phyloP scores from a whole-genome alignment of 805 yeast species.

The Ogataea pilisensis region DNA sequence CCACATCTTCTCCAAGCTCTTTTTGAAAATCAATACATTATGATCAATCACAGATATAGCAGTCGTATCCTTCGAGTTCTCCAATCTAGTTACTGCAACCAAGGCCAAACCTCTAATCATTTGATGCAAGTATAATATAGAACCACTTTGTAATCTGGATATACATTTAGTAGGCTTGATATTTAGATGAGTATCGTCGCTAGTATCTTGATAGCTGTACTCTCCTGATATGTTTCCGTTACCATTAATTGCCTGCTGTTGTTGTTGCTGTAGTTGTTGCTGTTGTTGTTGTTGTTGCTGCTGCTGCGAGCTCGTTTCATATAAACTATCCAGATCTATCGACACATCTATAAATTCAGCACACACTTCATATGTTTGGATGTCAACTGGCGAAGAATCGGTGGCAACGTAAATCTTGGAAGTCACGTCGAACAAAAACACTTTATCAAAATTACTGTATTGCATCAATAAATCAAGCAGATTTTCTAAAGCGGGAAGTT shows the following conservation, averaged over 20 bases:
- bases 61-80: slow-evolving; percentile 45
- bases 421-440: slow-evolving; percentile 85
- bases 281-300: slow-evolving; percentile 4
- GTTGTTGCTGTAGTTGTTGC: slow-evolving; percentile 2
- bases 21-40: slow-evolving; percentile 77
- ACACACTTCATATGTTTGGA: slow-evolving; percentile 93
- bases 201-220: background rate
- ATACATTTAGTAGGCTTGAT: slow-evolving; percentile 45
- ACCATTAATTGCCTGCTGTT: background rate
- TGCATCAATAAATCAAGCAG: slow-evolving; percentile 84
- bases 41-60: slow-evolving; percentile 74
- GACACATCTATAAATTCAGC: slow-evolving; percentile 96
- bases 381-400: slow-evolving; percentile 92
- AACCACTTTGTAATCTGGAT: slow-evolving; percentile 76
- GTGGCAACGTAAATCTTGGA: slow-evolving; percentile 95
- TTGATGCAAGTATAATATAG: slow-evolving; percentile 77
- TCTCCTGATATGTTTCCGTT: background rate
- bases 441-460: slow-evolving; percentile 88
- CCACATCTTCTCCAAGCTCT: slow-evolving; percentile 72
- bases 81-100: slow-evolving; percentile 79
- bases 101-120: slow-evolving; percentile 92
- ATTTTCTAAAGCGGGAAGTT: slow-evolving; percentile 82
- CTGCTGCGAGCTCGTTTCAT: slow-evolving; percentile 31
- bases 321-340: slow-evolving; percentile 76
- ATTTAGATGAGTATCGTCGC: background rate